phyloP scores from a whole-genome alignment of 768 basidiomycete species.

The Termitomyces titanicus region DNA sequence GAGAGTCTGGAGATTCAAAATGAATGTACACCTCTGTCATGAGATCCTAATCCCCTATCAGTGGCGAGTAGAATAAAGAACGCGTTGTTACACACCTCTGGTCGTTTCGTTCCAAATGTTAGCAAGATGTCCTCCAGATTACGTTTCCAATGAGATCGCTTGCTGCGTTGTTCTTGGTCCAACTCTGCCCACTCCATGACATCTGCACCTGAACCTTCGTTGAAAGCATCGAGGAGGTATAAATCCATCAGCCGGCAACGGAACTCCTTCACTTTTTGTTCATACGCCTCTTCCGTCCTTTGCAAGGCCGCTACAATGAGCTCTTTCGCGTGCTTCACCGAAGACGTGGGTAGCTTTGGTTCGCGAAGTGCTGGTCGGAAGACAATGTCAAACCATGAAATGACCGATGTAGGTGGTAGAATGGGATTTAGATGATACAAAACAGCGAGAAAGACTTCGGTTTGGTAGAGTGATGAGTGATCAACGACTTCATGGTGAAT shows the following conservation, averaged over 20 bases:
- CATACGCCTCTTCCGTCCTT: constrained; percentile 40
- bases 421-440: constrained; percentile 61
- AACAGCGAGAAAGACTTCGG: constrained; percentile 63
- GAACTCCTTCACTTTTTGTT: constrained; percentile 57
- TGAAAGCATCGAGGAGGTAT: constrained; percentile 73
- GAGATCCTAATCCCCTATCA: constrained; percentile 53
- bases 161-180: constrained; percentile 57
- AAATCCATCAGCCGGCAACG: constrained; percentile 67
- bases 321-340: constrained; percentile 67
- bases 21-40: constrained; percentile 63
- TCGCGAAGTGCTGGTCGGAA: constrained; percentile 77
- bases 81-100: constrained; percentile 49
- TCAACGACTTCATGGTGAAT: constrained; percentile 63
- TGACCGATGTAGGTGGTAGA: constrained; percentile 60
- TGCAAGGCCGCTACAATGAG: constrained; percentile 62
- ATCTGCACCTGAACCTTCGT: constrained; percentile 71
- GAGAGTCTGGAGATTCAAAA: constrained; percentile 55
- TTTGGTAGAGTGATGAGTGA: constrained; percentile 57
- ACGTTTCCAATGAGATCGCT: constrained; percentile 64
- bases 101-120: constrained; percentile 56
- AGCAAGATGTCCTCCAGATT: constrained; percentile 78
- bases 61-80: neutral
- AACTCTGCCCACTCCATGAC: constrained; percentile 72
- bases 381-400: constrained; percentile 82
- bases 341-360: constrained; percentile 55